Evolutionary conservation across 495 filamentous ascomycete genomes (phyloP), one percentile per base, ranked within the genome.

Genomic region (Clavariopsis aquatica): DNA sequence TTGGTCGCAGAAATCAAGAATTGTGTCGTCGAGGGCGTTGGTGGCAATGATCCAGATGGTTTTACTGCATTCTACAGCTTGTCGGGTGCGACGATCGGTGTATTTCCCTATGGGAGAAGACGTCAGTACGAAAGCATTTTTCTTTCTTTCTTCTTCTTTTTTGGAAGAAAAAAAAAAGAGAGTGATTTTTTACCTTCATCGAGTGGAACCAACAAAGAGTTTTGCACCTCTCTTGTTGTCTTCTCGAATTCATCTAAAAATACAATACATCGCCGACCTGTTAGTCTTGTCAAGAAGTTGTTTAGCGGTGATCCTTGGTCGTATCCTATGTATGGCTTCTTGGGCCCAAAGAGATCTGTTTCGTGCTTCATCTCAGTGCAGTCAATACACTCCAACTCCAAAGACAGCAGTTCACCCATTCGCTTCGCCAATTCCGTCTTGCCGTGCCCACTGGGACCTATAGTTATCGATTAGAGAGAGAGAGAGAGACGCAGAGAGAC

Each of bases 161-260:
- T n/a, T n/a, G n/a, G n/a, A n/a, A n/a, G n/a, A n/a, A n/a, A n/a
- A n/a, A n/a, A 34, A 12, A 9, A 7, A 46, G 26, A 38, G 5
- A 20, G 2, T 7, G 8, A 29, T 13, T 2, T 1, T 9, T 8
- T 64, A 66, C 69, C 65, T 10, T 53, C 57, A 10, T 69, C 65
- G 29, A 57, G 31, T 1, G 55, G 23, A 2, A 62, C 9, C 6
- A 71, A 47, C 22, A 71, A 28, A 17, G 69, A 45, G 15, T 64
- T 57, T 5, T 23, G 26, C 0, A 66, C 27, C 3, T 77, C 75
- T 1, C 71, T 20, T 8, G 68, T 76, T 17, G 82, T 83, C 70
- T 85, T 85, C 28, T 85, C 83, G 38, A 86, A 84, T 49, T 85
- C 82, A 52, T 85, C 83, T 9, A 86, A 62, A 60, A 83, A 84